Evolutionary conservation across 225 moss, liverwort and hornwort genomes (phyloP).

Genomic region (Neckera pumila): DNA sequence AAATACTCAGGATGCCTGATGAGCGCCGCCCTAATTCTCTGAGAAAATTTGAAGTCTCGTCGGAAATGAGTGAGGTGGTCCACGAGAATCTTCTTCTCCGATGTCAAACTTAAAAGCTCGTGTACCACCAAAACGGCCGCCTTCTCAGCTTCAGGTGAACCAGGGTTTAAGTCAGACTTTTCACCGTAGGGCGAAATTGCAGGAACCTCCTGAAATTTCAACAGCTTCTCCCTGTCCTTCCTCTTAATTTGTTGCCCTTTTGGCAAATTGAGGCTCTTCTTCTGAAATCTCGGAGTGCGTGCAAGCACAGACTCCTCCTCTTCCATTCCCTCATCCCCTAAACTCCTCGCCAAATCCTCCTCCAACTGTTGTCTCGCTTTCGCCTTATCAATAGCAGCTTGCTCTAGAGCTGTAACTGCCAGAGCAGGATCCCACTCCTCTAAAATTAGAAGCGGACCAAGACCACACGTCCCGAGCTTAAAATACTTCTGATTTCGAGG

Average conservation of each 20-base stretch:
- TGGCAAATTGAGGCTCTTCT: constrained; percentile 47
- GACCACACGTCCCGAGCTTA: constrained; percentile 47
- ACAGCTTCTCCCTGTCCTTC: constrained; percentile 62
- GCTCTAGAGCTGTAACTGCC: constrained; percentile 46
- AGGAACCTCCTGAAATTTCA: constrained; percentile 61
- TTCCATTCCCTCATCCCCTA: constrained; percentile 33
- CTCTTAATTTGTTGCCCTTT: constrained; percentile 63
- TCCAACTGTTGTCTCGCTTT: constrained; percentile 26
- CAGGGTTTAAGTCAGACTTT: constrained; percentile 36
- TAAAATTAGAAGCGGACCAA: constrained; percentile 62
- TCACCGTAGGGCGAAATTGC: constrained; percentile 69
- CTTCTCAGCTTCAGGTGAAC: constrained; percentile 64
- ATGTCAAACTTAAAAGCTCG: constrained; percentile 71
- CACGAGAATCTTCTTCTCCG: constrained; percentile 82
- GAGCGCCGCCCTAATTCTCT: constrained; percentile 58
- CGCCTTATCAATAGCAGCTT: constrained; percentile 35
- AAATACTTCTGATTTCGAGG: constrained; percentile 40
- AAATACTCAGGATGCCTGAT: constrained; percentile 87
- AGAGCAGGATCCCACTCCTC: constrained; percentile 65
- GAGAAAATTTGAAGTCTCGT: constrained; percentile 82
- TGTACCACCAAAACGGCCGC: constrained; percentile 61
- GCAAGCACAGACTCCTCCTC: constrained; percentile 44
- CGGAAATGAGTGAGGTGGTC: constrained; percentile 87
- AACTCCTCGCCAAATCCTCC: constrained; percentile 22
- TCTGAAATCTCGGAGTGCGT: constrained; percentile 34